These are phyloP conservation scores for Pseudonitzschia delicatissima DNA, from an alignment of 108 stramenopile species.

Conservation along the genomic window DNA sequence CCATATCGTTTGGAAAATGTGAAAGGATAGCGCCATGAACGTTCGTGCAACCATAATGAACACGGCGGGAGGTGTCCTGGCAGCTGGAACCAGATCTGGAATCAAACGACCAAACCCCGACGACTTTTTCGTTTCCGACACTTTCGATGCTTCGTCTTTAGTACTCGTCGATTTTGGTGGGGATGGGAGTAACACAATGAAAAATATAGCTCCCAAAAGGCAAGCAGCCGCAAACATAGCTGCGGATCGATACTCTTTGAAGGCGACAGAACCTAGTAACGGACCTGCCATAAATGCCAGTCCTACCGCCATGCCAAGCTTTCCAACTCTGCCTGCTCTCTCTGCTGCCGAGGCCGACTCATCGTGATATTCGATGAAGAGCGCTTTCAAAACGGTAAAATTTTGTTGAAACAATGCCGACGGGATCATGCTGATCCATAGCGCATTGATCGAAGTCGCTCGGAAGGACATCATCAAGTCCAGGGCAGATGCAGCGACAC, in stretches of 20 bases:
- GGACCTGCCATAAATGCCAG: slow-evolving; percentile 84
- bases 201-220: slow-evolving; percentile 37
- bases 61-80: slow-evolving; percentile 59
- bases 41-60: slow-evolving; percentile 53
- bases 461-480: slow-evolving; percentile 39
- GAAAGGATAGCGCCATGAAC: slow-evolving; percentile 75
- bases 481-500: slow-evolving; percentile 47
- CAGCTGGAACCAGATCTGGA: slow-evolving; percentile 44
- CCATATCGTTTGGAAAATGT: slow-evolving; percentile 85
- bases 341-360: slow-evolving; percentile 40
- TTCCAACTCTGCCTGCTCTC: slow-evolving; percentile 65
- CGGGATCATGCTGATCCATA: slow-evolving; percentile 78
- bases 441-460: slow-evolving; percentile 34
- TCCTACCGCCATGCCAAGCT: slow-evolving; percentile 81
- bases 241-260: slow-evolving; percentile 52
- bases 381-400: slow-evolving; percentile 70
- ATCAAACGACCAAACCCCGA: slow-evolving; percentile 10
- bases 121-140: slow-evolving; percentile 16
- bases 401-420: slow-evolving; percentile 76
- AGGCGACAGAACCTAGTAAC: slow-evolving; percentile 39
- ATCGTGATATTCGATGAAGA: slow-evolving; percentile 68
- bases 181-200: slow-evolving; percentile 37
- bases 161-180: slow-evolving; percentile 1
- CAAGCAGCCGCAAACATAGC: slow-evolving; percentile 40
- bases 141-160: slow-evolving; percentile 8